Evolutionary conservation across 116 monocot genomes (phyloP).

Genomic region (Phalaenopsis hybrid): DNA sequence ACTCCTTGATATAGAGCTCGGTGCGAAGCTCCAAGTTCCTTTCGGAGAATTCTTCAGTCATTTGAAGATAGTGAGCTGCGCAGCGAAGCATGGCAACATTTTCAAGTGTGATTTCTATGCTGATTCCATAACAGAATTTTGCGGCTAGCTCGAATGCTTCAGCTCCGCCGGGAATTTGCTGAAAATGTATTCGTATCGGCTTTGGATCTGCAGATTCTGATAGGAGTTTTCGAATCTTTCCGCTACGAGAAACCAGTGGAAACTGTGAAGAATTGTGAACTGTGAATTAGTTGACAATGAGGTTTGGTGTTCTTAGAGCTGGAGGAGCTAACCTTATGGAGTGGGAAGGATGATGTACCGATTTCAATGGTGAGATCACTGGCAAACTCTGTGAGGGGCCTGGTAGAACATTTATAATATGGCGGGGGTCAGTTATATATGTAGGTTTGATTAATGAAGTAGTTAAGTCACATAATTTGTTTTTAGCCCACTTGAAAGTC

Average conservation of each 20-base stretch:
- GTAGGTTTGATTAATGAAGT: neutral
- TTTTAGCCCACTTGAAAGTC: no score
- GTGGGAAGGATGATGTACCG: conserved; percentile 63
- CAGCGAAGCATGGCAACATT: conserved; percentile 71
- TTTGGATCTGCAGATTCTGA: conserved; percentile 56
- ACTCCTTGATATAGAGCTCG: conserved; percentile 58
- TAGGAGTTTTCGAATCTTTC: conserved; percentile 68
- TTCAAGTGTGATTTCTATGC: conserved; percentile 49
- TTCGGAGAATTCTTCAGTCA: conserved; percentile 76
- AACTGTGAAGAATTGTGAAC: conserved; percentile 34
- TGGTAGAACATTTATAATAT: conserved; percentile 13
- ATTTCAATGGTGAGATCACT: conserved; percentile 91
- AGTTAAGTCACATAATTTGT: neutral
- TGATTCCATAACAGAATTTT: conserved; percentile 74
- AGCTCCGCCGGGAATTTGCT: conserved; percentile 59
- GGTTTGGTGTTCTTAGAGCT: neutral
- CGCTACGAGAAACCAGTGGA: conserved; percentile 73
- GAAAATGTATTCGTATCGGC: conserved; percentile 39
- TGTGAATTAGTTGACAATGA: neutral
- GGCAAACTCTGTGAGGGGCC: conserved; percentile 76
- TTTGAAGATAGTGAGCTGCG: conserved; percentile 60
- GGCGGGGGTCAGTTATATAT: neutral
- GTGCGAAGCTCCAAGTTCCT: conserved; percentile 51
- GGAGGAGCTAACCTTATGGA: conserved; percentile 64
- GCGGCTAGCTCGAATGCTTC: conserved; percentile 81